Conservation (phyloP, 306 rosid genomes). For the Castanea crenata region DNA sequence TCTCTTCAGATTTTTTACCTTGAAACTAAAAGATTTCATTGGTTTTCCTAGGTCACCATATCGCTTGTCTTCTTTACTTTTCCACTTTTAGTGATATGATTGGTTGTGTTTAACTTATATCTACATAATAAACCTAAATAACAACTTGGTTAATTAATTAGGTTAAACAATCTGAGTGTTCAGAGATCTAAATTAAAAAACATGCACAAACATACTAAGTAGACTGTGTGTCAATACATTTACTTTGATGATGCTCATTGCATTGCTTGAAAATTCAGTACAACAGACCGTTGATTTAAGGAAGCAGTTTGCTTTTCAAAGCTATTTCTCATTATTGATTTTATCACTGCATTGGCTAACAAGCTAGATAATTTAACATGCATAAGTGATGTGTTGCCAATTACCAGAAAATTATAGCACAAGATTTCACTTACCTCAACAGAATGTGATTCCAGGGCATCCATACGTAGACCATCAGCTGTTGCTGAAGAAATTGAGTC, state of each 20-base stretch:
- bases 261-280: neutral
- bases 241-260: neutral
- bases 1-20: too few species aligned
- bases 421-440: slow-evolving; percentile 38
- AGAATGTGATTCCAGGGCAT: slow-evolving; percentile 63
- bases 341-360: neutral
- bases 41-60: too few species aligned
- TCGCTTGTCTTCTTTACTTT: too few species aligned
- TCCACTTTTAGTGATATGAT: too few species aligned
- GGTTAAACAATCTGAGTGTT: too few species aligned
- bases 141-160: too few species aligned
- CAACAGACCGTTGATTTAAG: neutral
- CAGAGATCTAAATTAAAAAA: too few species aligned
- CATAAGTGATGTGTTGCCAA: neutral
- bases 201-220: neutral
- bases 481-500: slow-evolving; percentile 47
- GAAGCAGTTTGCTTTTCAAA: neutral
- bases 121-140: too few species aligned
- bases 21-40: too few species aligned
- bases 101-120: too few species aligned
- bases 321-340: neutral
- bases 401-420: neutral
- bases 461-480: slow-evolving; percentile 45
- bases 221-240: neutral
- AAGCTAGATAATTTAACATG: neutral